Conservation (phyloP, 2,329 filamentous ascomycete species). For the Fusarium falciforme region DNA sequence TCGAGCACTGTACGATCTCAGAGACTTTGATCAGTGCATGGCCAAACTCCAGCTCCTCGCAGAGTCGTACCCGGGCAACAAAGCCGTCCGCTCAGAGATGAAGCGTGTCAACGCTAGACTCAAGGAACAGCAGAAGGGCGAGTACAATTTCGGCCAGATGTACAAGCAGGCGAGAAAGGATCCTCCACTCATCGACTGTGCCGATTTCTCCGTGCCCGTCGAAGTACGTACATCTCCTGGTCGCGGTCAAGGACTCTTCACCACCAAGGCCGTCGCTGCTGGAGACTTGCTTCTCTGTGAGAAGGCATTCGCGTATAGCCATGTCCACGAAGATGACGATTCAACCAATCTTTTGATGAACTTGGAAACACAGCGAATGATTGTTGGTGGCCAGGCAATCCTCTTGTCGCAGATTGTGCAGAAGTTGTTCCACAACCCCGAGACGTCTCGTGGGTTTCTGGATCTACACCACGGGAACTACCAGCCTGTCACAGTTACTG, state of each 20-base stretch:
- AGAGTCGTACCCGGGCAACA: slow-evolving; percentile 50
- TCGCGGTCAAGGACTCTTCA: slow-evolving; percentile 63
- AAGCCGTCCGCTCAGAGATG: slow-evolving; percentile 44
- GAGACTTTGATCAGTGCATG: slow-evolving; percentile 51
- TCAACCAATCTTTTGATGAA: slow-evolving; percentile 51
- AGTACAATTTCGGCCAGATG: slow-evolving; percentile 53
- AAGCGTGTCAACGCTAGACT: slow-evolving; percentile 47
- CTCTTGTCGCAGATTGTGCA: slow-evolving; percentile 56
- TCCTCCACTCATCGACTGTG: slow-evolving; percentile 59
- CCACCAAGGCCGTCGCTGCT: slow-evolving; percentile 56
- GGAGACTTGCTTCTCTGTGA: slow-evolving; percentile 67
- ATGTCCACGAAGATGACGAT: slow-evolving; percentile 24
- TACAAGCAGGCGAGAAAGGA: slow-evolving; percentile 49
- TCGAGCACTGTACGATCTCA: slow-evolving; percentile 57
- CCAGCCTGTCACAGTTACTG: slow-evolving; percentile 21
- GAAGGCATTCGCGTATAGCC: slow-evolving; percentile 63
- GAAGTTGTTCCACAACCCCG: slow-evolving; percentile 57
- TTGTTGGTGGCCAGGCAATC: slow-evolving; percentile 52
- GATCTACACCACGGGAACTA: slow-evolving; percentile 57
- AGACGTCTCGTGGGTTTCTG: slow-evolving; percentile 6
- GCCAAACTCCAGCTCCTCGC: slow-evolving; percentile 49
- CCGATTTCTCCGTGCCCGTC: slow-evolving; percentile 57
- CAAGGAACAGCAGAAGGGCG: slow-evolving; percentile 53
- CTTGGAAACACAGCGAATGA: slow-evolving; percentile 43
- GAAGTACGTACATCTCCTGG: slow-evolving; percentile 53